phyloP scores from a whole-genome alignment of 1,284 basidiomycete species.

The Erythrobasidium hasegawianum region DNA sequence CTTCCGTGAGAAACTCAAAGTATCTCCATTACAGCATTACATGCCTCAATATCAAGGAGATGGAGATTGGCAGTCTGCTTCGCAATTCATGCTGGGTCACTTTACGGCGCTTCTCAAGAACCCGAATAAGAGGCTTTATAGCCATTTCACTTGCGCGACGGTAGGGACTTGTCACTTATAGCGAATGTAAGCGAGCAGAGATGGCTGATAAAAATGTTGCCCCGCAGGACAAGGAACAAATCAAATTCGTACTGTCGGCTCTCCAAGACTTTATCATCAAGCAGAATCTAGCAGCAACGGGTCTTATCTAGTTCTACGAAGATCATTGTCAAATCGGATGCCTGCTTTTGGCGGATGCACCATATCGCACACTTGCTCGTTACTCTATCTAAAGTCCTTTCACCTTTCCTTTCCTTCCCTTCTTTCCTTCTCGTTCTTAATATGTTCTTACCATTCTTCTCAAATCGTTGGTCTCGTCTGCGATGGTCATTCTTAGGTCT shows the following conservation, averaged over 20 bases:
- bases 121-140: conserved; percentile 30
- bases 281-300: conserved; percentile 33
- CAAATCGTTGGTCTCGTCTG: too few relatives aligned
- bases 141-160: conserved; percentile 31
- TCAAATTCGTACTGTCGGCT: conserved; percentile 48
- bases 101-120: conserved; percentile 23
- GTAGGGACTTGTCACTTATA: too few relatives aligned
- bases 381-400: too few relatives aligned
- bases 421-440: too few relatives aligned
- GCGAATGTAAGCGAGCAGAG: too few relatives aligned
- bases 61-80: conserved; percentile 22
- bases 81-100: conserved; percentile 24
- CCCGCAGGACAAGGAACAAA: conserved; percentile 39
- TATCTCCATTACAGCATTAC: conserved; percentile 72
- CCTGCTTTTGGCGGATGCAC: too few relatives aligned
- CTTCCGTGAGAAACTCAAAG: conserved; percentile 84
- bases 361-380: too few relatives aligned
- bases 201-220: conserved; percentile 7
- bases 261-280: conserved; percentile 44
- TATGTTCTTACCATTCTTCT: too few relatives aligned
- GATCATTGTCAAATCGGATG: neutral
- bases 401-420: too few relatives aligned
- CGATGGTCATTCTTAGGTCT: too few relatives aligned
- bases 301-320: conserved; percentile 13
- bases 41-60: conserved; percentile 32